Evolutionary conservation across 2,329 filamentous ascomycete species (phyloP), one percentile per base, ranked within the genome.

Genomic region (Aspergillus proliferans): DNA sequence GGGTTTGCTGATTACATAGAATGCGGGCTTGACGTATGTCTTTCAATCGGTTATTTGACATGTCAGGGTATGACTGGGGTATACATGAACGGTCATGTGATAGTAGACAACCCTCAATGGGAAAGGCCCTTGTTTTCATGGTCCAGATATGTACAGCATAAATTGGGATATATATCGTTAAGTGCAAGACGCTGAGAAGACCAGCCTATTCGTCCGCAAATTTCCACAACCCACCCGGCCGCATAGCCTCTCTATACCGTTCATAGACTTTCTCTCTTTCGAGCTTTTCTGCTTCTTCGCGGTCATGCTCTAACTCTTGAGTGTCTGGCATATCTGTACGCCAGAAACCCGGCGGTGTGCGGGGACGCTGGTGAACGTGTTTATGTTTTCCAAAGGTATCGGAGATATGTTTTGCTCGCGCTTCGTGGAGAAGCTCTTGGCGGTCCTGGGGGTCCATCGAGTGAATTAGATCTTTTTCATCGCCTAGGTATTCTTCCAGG

Each of bases 331-430:
- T 95, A 58, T 95, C 92, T 1, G 86, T 80, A 47, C 88, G 79
- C 93, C 93, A 98, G 65, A 88, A 97, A 0, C 90, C 91, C 1
- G 89, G 88, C 10, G 93, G 91, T 8, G 86, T 88, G 41, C 73
- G 76, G 53, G 81, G 78, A 45, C 89, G 80, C 51, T 84, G 80
- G 67, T 86, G 90, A 24, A 83, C 78, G 58, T 92, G 81, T 48
- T 86, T 79, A 68, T 96, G 91, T 63, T 79, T 88, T 5, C 90
- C 90, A 65, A 82, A 83, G 52, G 81, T 79, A 61, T 91, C 84
- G 1, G 91, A 86, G 54, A 94, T 73, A 44, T 84, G 76, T 62
- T 82, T 80, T 0, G 83, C 85, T 62, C 85, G 85, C 10, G 91
- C 91, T 61, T 90, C 80, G n/a, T 89, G 58, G 66, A 95, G 79